Evolutionary conservation across 2,329 filamentous ascomycete genomes (phyloP).

Genomic region (Pseudocercospora crystallina): DNA sequence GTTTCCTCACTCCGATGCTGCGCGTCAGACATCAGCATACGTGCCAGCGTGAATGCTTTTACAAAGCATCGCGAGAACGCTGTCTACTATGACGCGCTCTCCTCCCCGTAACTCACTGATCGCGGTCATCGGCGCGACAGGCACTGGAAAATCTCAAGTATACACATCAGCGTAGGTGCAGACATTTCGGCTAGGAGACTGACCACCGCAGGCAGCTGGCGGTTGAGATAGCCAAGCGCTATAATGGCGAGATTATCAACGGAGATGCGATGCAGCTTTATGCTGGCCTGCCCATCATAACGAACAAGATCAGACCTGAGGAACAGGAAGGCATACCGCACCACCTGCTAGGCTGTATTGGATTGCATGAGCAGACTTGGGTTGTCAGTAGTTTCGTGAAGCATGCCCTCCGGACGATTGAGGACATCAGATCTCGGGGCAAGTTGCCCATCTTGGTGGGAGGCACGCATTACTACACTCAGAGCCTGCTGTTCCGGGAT

Average conservation of each 20-base stretch:
- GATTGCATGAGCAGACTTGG: slow-evolving; percentile 77
- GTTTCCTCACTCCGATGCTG: neutral
- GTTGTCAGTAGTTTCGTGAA: slow-evolving; percentile 74
- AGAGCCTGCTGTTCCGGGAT: slow-evolving; percentile 80
- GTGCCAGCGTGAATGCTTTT: slow-evolving; percentile 8
- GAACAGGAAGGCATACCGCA: slow-evolving; percentile 82
- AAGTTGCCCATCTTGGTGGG: slow-evolving; percentile 88
- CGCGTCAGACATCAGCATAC: neutral
- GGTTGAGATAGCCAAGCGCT: slow-evolving; percentile 77
- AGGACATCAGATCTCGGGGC: slow-evolving; percentile 74
- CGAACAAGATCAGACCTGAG: slow-evolving; percentile 78
- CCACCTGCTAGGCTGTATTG: slow-evolving; percentile 79
- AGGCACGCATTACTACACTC: slow-evolving; percentile 93
- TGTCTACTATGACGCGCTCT: slow-evolving; percentile 23
- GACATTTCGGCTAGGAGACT: slow-evolving; percentile 25
- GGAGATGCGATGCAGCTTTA: slow-evolving; percentile 99
- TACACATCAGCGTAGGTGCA: slow-evolving; percentile 1
- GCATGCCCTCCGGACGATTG: slow-evolving; percentile 67
- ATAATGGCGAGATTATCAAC: slow-evolving; percentile 94
- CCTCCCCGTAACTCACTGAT: slow-evolving; percentile 60
- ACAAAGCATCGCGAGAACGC: slow-evolving; percentile 5
- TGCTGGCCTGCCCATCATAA: slow-evolving; percentile 85
- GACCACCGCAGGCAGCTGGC: slow-evolving; percentile 66
- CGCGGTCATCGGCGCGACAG: slow-evolving; percentile 83
- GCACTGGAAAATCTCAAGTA: slow-evolving; percentile 91